phyloP scores from a whole-genome alignment of 148 eudicot genomes.

The Rhododendron molle region DNA sequence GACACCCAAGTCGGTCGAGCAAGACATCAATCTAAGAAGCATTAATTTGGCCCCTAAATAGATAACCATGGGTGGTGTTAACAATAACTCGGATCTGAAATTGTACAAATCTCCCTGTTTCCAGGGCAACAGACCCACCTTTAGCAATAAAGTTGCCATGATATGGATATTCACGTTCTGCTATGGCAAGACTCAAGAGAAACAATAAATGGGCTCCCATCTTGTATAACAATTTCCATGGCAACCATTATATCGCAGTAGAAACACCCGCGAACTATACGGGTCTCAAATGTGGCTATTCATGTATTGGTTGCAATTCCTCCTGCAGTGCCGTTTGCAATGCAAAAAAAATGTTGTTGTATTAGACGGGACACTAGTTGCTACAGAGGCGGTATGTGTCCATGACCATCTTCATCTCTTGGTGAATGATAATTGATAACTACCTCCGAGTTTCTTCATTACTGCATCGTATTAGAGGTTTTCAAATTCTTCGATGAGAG shows the following conservation, averaged over 20 bases:
- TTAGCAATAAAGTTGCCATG: too few relatives aligned
- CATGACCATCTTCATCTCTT: neutral
- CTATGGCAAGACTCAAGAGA: too few relatives aligned
- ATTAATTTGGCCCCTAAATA: too few relatives aligned
- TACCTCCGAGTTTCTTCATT: neutral
- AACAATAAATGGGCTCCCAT: neutral
- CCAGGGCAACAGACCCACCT: too few relatives aligned
- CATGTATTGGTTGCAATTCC: neutral
- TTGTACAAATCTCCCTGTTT: too few relatives aligned
- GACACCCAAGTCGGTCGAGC: too few relatives aligned
- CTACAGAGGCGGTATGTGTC: neutral
- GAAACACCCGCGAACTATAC: neutral
- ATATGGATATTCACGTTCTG: too few relatives aligned
- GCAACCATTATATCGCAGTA: neutral
- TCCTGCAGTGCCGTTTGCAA: too few relatives aligned
- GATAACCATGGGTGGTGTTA: too few relatives aligned
- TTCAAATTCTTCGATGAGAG: neutral
- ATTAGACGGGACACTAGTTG: neutral
- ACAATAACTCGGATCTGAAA: too few relatives aligned
- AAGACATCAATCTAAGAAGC: too few relatives aligned
- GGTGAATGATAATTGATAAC: neutral
- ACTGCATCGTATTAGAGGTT: neutral
- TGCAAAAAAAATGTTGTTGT: neutral
- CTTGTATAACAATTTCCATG: neutral
- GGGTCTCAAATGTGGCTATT: neutral